Conservation (phyloP, 805 yeast species). For the Saturnispora quitensis region DNA sequence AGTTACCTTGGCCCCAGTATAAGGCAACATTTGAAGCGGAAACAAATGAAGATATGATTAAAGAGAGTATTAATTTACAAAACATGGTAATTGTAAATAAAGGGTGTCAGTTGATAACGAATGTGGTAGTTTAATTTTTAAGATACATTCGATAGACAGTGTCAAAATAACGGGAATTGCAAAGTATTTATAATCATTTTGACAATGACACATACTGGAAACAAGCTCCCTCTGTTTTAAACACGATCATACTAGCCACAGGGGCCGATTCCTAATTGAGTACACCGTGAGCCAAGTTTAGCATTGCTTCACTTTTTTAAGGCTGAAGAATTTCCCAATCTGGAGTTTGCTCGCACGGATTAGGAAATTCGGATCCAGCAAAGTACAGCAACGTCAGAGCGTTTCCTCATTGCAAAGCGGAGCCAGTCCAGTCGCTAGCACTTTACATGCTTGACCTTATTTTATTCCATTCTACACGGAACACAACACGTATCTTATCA, state of each 20-base stretch:
- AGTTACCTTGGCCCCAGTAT: constrained; percentile 86
- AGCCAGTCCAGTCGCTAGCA: too few relatives aligned
- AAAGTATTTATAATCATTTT: not conserved
- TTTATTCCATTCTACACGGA: too few relatives aligned
- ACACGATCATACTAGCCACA: not conserved
- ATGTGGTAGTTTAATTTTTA: not conserved
- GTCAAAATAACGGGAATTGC: not conserved
- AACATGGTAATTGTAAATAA: not conserved
- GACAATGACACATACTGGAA: not conserved
- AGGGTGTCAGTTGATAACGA: not conserved
- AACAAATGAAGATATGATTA: constrained; percentile 7
- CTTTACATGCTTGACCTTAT: not conserved
- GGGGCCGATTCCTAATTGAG: not conserved
- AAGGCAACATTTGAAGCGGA: constrained; percentile 48
- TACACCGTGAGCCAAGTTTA: not conserved
- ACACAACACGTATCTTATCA: too few relatives aligned
- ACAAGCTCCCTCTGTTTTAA: not conserved
- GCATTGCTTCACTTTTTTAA: not conserved
- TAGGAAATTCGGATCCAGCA: not conserved
- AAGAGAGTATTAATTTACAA: not conserved
- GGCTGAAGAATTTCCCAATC: not conserved
- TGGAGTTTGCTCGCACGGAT: not conserved
- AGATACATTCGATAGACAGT: not conserved
- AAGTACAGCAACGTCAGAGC: not conserved
- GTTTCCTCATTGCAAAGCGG: not conserved